Base-by-base conservation (phyloP, 1,284 basidiomycete genomes). In the Ustilago lituana region DNA sequence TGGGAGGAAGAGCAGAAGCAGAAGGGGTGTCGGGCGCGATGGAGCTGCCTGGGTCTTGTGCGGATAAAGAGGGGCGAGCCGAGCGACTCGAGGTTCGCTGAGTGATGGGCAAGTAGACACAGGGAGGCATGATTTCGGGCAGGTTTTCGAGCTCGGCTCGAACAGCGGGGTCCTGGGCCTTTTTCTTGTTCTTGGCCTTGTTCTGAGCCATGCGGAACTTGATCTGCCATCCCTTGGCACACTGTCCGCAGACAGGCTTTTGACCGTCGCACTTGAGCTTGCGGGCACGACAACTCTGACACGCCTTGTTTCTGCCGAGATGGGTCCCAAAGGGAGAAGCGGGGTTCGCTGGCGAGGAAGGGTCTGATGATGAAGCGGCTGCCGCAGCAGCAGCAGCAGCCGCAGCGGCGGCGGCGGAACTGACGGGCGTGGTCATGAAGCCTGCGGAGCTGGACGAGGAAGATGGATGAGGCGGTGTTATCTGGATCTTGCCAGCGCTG, bases 191-290 rank as follows among this genome's bases (percentile, higher is more conserved):
- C 60, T 66, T 69, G 20, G 65, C 59, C 53, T 72, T 72, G 60
- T 67, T 67, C 17, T 72, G 69, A 5, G 69, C 63, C 59, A 72
- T 67, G 2, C 69, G 55, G 46, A 67, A 64, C 35, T 72, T 72
- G 64, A 72, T 72, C 46, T 69, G 64, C 74, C 74, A 77, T 22
- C 73, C 74, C 41, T 74, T 68, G 20, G 64, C 63, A 45, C 74
- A 77, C 31, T 77, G 74, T 14, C 73, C 67, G 47, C 74, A 77
- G 17, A 77, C 65, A 9, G 74, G 74, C 43, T 71, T 72, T 31
- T 65, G 62, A 11, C 74, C 74, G 40, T 77, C 74, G 36, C 74
- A 77, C 41, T 77, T 77, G 41, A 77, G 69, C 51, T 77, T 77
- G 22, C 74, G 73, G 11, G 74, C 74, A 31, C 74, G 58, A 45